A percentile compares a stretch with the other conserved stretches of the same genome.
phyloP scores from a whole-genome alignment of 164 flowering plant species.

The Vitis amurensis region DNA sequence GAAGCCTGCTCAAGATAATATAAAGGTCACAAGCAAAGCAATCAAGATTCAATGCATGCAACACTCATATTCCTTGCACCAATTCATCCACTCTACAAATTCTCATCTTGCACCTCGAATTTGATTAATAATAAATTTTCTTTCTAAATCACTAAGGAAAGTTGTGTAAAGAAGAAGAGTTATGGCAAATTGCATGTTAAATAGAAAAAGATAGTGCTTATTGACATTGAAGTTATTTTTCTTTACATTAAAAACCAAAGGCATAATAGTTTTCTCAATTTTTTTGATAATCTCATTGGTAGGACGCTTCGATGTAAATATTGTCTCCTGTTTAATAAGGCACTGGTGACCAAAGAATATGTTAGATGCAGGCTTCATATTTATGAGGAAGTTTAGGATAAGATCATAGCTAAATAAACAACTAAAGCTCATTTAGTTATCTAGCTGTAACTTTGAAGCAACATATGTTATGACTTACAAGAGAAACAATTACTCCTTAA shows the following conservation, averaged over 20 bases:
- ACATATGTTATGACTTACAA: not conserved
- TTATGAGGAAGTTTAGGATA: not conserved
- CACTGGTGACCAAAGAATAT: constrained; percentile 46
- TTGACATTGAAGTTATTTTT: constrained; percentile 85
- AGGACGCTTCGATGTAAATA: constrained; percentile 85
- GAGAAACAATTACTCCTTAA: not conserved
- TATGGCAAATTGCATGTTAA: not conserved
- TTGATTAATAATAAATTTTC: no score
- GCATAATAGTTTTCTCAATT: constrained; percentile 83
- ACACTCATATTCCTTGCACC: no score
- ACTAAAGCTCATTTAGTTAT: not conserved
- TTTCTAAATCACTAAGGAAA: no score
- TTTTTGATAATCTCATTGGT: constrained; percentile 85
- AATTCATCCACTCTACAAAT: no score
- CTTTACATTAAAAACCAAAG: constrained; percentile 93
- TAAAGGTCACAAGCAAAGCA: not conserved
- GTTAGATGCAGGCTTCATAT: constrained; percentile 2
- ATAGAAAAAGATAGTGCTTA: not conserved
- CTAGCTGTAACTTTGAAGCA: not conserved
- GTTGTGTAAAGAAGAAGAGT: not conserved
- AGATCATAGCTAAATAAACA: not conserved
- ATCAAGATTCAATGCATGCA: no score
- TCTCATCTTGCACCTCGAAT: no score
- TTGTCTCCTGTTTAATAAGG: constrained; percentile 71
- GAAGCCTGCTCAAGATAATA: not conserved